Conservation (phyloP, 345 rosid genomes). For the Anacardium occidentale region DNA sequence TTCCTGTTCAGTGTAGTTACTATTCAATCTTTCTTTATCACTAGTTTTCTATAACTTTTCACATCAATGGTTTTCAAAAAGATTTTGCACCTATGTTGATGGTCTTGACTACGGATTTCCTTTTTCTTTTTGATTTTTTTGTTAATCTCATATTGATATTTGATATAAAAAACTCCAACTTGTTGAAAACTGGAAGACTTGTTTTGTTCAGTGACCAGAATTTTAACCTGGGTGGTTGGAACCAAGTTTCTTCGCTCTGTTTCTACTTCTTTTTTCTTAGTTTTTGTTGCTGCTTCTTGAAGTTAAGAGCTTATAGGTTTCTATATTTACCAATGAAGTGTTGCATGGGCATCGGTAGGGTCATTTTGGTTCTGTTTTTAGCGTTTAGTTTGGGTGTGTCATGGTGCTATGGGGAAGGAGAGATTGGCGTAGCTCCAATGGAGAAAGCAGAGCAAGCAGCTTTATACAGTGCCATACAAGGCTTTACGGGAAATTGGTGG, state of each 20-base stretch:
- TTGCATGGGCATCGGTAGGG: conserved; percentile 3
- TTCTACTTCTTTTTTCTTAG: neutral
- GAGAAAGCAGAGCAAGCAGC: conserved; percentile 64
- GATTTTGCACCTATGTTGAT: conserved; percentile 9
- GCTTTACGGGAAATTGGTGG: conserved; percentile 88
- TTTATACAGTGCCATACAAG: conserved; percentile 71
- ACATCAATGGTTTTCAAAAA: conserved; percentile 22
- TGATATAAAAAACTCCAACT: neutral
- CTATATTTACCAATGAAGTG: conserved; percentile 21
- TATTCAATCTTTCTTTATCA: conserved; percentile 11
- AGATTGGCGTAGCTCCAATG: conserved; percentile 62
- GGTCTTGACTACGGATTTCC: conserved; percentile 16
- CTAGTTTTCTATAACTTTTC: conserved; percentile 1
- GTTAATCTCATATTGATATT: conserved; percentile 13
- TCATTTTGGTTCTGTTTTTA: conserved; percentile 37
- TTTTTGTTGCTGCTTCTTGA: conserved; percentile 9
- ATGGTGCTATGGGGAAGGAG: conserved; percentile 43
- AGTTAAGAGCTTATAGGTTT: neutral
- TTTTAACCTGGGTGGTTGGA: neutral
- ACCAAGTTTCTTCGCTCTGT: neutral
- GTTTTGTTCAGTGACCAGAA: conserved; percentile 12
- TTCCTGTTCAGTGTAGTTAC: neutral
- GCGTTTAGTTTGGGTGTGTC: conserved; percentile 32
- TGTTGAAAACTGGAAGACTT: neutral
- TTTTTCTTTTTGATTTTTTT: conserved; percentile 19